Base-by-base conservation (phyloP, 2,329 filamentous ascomycete species). In the Tolypocladium album region DNA sequence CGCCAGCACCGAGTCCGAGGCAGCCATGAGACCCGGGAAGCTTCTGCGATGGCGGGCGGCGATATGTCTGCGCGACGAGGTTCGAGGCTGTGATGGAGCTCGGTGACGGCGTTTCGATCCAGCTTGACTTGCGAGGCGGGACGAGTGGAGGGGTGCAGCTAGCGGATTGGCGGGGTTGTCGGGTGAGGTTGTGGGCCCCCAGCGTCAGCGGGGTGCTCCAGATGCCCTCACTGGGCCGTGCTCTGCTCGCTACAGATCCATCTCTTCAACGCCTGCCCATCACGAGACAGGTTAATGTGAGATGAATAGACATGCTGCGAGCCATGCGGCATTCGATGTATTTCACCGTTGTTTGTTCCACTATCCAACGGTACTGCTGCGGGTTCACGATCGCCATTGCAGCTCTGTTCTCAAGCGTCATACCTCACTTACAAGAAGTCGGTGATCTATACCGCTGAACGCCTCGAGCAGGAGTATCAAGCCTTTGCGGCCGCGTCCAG, bases 11-110 rank as follows among this genome's bases (percentile, higher is more conserved):
- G 64, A 59, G 50, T 65, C 65, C 53, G 71, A 64, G 59, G 72
- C 67, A 56, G 75, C 68, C 73, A 80, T 80, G 61, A 66, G 38
- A 31, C 22, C 34, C 71, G 62, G 57, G 40, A n/a, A 55, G 22
- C 13, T 24, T 38, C 22, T 45, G 55, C 56, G 45, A 43, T 45
- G 22, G 24, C 45, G 57, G 7, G 43, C 22, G n/a, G 45, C 34
- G 40, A 31, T 22, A 22, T 36, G 43, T 56, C 20, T 55, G 50
- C 31, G 36, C 20, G 31, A 31, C 1, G 50, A 36, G 31, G 50
- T n/a, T 22, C 31, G 22, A 38, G 50, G 50, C 31, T 55, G 31
- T 17, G 50, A 55, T 38, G 50, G 50, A 36, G 27, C 50, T 36
- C 11, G 27, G 17, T 31, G 50, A 12, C 20, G 5, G 31, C 31